A percentile compares a stretch with the other conserved stretches of the same genome.
Conservation (phyloP, 2,329 filamentous ascomycete genomes). For the Phaeoacremonium minimum region DNA sequence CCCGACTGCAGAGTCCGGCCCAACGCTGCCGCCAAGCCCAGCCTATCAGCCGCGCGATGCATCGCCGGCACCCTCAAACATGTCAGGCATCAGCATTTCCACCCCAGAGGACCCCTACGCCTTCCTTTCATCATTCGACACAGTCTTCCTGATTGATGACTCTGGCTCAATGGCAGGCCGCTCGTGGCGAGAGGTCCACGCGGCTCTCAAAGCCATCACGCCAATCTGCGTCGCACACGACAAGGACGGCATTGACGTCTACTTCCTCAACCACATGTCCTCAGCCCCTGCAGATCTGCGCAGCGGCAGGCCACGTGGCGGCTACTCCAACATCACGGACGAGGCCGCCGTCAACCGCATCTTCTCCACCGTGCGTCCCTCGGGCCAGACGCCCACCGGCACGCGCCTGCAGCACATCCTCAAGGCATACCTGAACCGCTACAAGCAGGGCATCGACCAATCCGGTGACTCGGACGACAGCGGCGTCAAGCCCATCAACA, state of each 20-base stretch:
- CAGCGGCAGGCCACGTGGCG: constrained; percentile 35
- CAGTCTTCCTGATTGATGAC: constrained; percentile 87
- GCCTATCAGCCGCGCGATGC: constrained; percentile 6
- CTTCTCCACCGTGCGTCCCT: constrained; percentile 64
- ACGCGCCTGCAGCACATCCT: constrained; percentile 67
- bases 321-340: constrained; percentile 62
- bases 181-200: constrained; percentile 71
- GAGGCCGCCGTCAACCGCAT: constrained; percentile 58
- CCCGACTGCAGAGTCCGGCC: constrained; percentile 8
- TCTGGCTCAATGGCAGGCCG: constrained; percentile 77
- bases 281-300: constrained; percentile 23
- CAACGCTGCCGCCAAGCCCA: constrained; percentile 8
- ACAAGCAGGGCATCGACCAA: constrained; percentile 32
- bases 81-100: constrained; percentile 22
- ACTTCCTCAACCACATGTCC: constrained; percentile 74
- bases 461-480: constrained; percentile 29
- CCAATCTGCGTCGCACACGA: constrained; percentile 80
- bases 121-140: constrained; percentile 79
- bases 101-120: constrained; percentile 63
- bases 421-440: constrained; percentile 61
- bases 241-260: constrained; percentile 80
- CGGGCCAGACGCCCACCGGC: constrained; percentile 71
- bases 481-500: constrained; percentile 71
- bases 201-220: constrained; percentile 68
- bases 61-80: constrained; percentile 14